A percentile compares a stretch with the other conserved stretches of the same genome.
phyloP scores from a whole-genome alignment of 768 basidiomycete species.

The Leccinum obscurum region DNA sequence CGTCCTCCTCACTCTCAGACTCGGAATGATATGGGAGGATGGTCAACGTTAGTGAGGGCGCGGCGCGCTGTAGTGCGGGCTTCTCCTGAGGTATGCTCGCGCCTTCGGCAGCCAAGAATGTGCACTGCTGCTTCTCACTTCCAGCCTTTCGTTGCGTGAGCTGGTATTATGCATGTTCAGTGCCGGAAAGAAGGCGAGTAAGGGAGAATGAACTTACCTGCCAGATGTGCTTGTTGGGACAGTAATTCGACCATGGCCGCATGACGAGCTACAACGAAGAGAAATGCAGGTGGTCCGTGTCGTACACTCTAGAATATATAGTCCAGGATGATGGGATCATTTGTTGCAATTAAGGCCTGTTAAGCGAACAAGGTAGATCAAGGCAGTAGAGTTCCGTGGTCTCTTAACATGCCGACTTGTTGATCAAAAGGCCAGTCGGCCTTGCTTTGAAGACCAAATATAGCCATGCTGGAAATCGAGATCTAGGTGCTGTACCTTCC shows the following conservation, averaged over 20 bases:
- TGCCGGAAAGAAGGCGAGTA: neutral
- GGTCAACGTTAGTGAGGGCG: slow-evolving; percentile 5
- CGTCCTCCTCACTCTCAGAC: neutral
- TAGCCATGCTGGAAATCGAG: neutral
- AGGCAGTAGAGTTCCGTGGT: neutral
- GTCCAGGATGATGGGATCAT: neutral
- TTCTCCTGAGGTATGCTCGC: slow-evolving; percentile 18
- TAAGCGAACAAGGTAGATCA: neutral
- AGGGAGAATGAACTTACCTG: slow-evolving; percentile 8
- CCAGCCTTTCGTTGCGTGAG: neutral
- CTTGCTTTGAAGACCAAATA: neutral
- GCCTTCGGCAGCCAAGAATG: slow-evolving; percentile 18
- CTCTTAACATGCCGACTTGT: neutral
- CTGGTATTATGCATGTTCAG: neutral
- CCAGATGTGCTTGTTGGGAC: neutral
- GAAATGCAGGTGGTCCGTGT: neutral
- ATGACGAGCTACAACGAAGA: slow-evolving; percentile 1
- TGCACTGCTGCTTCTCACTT: slow-evolving; percentile 12
- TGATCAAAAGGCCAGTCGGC: neutral
- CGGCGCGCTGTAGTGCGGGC: neutral
- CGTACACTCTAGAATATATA: neutral
- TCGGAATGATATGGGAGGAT: neutral
- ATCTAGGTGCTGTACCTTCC: neutral
- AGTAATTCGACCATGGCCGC: neutral
- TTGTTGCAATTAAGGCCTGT: neutral